Percentiles rank a stretch among this genome's conserved stretches.
These are phyloP conservation scores for Xylaria sp. DNA, from an alignment of 2,329 filamentous ascomycete genomes.

Conservation along the genomic window DNA sequence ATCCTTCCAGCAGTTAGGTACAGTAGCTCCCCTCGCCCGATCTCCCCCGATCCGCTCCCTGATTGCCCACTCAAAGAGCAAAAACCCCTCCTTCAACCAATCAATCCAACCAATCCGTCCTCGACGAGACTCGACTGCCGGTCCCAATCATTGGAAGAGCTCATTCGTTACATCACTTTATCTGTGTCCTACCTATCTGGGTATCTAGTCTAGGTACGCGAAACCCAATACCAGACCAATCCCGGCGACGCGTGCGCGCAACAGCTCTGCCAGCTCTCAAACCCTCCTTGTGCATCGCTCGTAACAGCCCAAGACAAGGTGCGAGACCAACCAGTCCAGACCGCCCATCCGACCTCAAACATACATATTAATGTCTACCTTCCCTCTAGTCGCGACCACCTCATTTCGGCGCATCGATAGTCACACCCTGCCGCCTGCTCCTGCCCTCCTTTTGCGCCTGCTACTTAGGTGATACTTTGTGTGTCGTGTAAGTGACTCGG, in stretches of 20 bases:
- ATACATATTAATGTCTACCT: slow-evolving; percentile 20
- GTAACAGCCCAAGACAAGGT: slow-evolving; percentile 35
- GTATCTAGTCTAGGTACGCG: slow-evolving; percentile 9
- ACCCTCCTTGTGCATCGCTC: slow-evolving; percentile 30
- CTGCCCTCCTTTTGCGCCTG: slow-evolving; percentile 18
- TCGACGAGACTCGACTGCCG: slow-evolving; percentile 40
- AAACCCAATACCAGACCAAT: slow-evolving; percentile 30
- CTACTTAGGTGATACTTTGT: slow-evolving; percentile 35
- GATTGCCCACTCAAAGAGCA: slow-evolving; percentile 27
- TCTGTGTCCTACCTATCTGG: slow-evolving; percentile 25
- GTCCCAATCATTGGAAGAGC: slow-evolving; percentile 41
- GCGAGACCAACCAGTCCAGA: slow-evolving; percentile 22
- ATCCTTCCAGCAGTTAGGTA: slow-evolving; percentile 26
- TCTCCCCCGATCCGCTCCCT: slow-evolving; percentile 25
- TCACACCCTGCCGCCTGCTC: slow-evolving; percentile 29
- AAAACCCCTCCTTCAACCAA: slow-evolving; percentile 45
- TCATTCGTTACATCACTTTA: slow-evolving; percentile 49
- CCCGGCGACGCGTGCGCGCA: slow-evolving; percentile 33
- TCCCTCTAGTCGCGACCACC: slow-evolving; percentile 12
- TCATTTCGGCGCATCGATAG: slow-evolving; percentile 30
- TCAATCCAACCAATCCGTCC: slow-evolving; percentile 50
- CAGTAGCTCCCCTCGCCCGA: background rate
- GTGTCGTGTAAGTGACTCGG: slow-evolving; percentile 23
- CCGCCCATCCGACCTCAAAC: slow-evolving; percentile 29
- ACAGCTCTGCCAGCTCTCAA: slow-evolving; percentile 20